Evolutionary conservation across 2,329 filamentous ascomycete genomes (phyloP).

Genomic region (Ophiostoma piceae): DNA sequence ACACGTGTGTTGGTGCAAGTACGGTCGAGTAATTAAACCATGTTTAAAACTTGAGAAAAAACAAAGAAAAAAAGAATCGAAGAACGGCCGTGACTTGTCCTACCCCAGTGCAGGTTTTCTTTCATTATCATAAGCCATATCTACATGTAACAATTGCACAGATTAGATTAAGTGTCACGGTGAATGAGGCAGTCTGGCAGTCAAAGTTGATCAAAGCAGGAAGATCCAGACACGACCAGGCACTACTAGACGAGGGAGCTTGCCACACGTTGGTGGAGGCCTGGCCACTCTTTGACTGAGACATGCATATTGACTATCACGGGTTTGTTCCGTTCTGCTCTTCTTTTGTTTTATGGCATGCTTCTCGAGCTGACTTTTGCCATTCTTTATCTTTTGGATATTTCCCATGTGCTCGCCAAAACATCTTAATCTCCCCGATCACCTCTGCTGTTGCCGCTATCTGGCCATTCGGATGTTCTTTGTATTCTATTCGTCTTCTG

Average conservation of each 20-base stretch:
- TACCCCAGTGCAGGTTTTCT: slow-evolving; percentile 2
- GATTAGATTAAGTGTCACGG: not conserved
- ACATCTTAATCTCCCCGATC: not conserved
- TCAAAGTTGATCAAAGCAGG: not conserved
- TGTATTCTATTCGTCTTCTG: not conserved
- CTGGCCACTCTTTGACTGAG: not conserved
- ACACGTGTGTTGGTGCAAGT: not conserved
- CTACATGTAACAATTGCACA: not conserved
- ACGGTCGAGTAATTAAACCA: not conserved
- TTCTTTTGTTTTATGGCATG: not conserved
- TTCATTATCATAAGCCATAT: not conserved
- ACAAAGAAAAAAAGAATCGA: not conserved
- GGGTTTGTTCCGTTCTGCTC: not conserved
- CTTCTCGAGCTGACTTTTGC: not conserved
- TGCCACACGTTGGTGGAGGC: slow-evolving; percentile 7
- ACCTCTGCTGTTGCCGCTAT: not conserved
- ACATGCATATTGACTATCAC: not conserved
- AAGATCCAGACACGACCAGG: not conserved
- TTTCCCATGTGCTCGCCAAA: not conserved
- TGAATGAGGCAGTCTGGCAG: not conserved
- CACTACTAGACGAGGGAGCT: not conserved
- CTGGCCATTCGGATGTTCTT: not conserved
- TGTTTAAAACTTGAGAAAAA: not conserved
- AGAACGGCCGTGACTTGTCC: slow-evolving; percentile 3
- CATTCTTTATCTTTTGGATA: not conserved